Evolutionary conservation across 2,329 filamentous ascomycete genomes (phyloP).

Genomic region (Xylariales sp.): DNA sequence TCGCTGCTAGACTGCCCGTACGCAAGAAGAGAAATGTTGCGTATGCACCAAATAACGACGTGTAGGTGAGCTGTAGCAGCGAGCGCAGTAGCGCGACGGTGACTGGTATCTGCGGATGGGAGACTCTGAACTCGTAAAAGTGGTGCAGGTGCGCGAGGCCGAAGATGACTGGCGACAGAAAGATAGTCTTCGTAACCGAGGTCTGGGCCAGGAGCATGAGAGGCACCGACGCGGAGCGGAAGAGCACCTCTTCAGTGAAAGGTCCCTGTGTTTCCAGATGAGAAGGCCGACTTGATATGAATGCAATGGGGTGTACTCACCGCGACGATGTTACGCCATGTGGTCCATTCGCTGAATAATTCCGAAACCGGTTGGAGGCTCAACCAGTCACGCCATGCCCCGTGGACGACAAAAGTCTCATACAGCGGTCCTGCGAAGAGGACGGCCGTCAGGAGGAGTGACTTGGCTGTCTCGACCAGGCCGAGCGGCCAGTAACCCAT

Average conservation of each 20-base stretch:
- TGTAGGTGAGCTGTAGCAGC: slow-evolving; percentile 82
- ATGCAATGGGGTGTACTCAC: too few species aligned
- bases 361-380: slow-evolving; percentile 50
- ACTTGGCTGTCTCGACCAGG: slow-evolving; percentile 56
- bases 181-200: slow-evolving; percentile 57
- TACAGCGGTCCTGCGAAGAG: slow-evolving; percentile 84
- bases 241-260: slow-evolving; percentile 88
- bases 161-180: slow-evolving; percentile 83
- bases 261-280: slow-evolving; percentile 55
- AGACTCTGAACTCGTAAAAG: slow-evolving; percentile 88
- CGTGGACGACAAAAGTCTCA: slow-evolving; percentile 70
- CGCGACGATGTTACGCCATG: slow-evolving; percentile 81
- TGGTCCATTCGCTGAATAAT: slow-evolving; percentile 67
- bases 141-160: slow-evolving; percentile 93
- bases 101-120: slow-evolving; percentile 65
- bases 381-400: slow-evolving; percentile 62
- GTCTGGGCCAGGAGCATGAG: slow-evolving; percentile 70
- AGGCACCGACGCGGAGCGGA: slow-evolving; percentile 80
- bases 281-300: too few species aligned
- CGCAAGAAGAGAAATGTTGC: slow-evolving; percentile 84
- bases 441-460: slow-evolving; percentile 66
- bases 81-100: slow-evolving; percentile 63
- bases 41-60: slow-evolving; percentile 89
- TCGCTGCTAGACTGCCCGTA: slow-evolving; percentile 74
- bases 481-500: slow-evolving; percentile 80